Evolutionary conservation across 768 basidiomycete species (phyloP).

Genomic region (Tylopilus vinaceipallidus): DNA sequence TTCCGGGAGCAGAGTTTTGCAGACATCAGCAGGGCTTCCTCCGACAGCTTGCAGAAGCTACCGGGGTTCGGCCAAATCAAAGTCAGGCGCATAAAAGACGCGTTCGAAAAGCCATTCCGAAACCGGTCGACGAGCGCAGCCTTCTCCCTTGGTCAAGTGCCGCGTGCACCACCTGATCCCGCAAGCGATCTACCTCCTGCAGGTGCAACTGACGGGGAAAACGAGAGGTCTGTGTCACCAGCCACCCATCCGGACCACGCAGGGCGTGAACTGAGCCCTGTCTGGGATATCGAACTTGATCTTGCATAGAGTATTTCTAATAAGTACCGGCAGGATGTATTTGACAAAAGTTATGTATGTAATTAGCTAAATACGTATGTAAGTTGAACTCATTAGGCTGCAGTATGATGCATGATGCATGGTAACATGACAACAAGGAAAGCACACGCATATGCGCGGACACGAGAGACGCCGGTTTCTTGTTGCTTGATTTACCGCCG

Average conservation of each 20-base stretch:
- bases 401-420: too few species aligned
- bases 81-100: conserved; percentile 85
- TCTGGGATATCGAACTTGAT: conserved; percentile 75
- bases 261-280: conserved; percentile 51
- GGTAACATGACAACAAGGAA: not conserved
- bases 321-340: too few species aligned
- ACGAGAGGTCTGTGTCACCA: conserved; percentile 21
- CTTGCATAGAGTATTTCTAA: too few species aligned
- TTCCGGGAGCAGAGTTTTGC: conserved; percentile 69
- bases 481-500: conserved; percentile 4
- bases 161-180: not conserved
- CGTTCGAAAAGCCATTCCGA: conserved; percentile 87
- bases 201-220: conserved; percentile 10
- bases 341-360: conserved; percentile 8
- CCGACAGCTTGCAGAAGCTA: conserved; percentile 74
- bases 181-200: not conserved
- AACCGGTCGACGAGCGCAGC: conserved; percentile 56
- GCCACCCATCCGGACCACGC: conserved; percentile 10
- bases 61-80: conserved; percentile 96
- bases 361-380: conserved; percentile 24
- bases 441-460: not conserved
- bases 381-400: conserved; percentile 2
- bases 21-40: conserved; percentile 68
- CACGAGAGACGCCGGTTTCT: not conserved
- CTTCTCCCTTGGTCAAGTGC: conserved; percentile 32